A percentile compares a stretch with the other conserved stretches of the same genome.
Evolutionary conservation across 495 filamentous ascomycete species (phyloP).

Genomic region (Penicillium paradoxum): DNA sequence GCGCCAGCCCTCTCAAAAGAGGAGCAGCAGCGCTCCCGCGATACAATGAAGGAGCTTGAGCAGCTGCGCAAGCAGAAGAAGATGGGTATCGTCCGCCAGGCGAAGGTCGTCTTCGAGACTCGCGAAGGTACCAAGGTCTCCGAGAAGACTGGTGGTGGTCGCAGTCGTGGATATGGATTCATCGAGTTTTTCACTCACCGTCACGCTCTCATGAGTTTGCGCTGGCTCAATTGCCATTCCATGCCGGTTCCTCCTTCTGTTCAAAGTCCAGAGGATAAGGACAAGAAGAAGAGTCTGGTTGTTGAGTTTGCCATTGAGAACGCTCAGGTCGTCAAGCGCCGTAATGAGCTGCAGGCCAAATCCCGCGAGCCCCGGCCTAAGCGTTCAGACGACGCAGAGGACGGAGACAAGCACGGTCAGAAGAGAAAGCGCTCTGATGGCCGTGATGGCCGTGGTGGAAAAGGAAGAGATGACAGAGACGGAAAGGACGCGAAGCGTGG

Average conservation of each 20-base stretch:
- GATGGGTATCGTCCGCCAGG: constrained; percentile 91
- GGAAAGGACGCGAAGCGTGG: constrained; percentile 10
- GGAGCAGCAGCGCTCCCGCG: constrained; percentile 70
- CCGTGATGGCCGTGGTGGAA: too few relatives aligned
- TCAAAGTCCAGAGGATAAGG: constrained; percentile 39
- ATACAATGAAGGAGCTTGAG: constrained; percentile 76
- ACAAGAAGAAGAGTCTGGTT: constrained; percentile 73
- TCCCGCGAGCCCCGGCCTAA: constrained; percentile 27
- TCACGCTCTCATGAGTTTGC: constrained; percentile 88
- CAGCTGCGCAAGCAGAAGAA: constrained; percentile 69
- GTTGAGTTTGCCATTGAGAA: constrained; percentile 99
- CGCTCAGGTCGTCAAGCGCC: constrained; percentile 78
- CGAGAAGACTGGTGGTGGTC: constrained; percentile 67
- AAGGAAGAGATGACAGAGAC: constrained; percentile 1
- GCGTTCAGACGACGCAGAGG: constrained; percentile 19
- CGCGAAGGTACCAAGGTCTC: constrained; percentile 72
- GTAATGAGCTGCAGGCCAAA: constrained; percentile 67
- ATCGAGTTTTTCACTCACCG: constrained; percentile 95
- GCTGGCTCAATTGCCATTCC: constrained; percentile 86
- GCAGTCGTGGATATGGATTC: constrained; percentile 92
- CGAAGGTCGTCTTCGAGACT: constrained; percentile 90
- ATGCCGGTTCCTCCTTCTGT: constrained; percentile 37
- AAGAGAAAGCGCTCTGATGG: constrained; percentile 39
- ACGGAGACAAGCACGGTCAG: constrained; percentile 25
- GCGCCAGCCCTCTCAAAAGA: constrained; percentile 80